phyloP scores from a whole-genome alignment of 2,329 filamentous ascomycete species.

The Periconia sp. region DNA sequence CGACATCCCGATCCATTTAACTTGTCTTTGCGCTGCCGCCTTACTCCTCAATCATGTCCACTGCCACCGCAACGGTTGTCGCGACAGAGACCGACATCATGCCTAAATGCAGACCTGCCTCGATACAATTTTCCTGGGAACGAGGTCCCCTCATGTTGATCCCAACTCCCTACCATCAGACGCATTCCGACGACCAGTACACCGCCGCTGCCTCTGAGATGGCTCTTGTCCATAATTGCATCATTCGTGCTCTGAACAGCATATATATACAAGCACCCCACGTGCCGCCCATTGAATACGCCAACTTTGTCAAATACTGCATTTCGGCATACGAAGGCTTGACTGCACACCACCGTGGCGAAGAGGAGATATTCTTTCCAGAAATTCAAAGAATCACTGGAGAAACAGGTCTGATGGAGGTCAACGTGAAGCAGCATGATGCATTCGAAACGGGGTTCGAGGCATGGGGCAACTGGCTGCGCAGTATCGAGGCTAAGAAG shows the following conservation, averaged over 20 bases:
- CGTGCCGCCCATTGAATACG: conserved; percentile 58
- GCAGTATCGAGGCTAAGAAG: conserved; percentile 34
- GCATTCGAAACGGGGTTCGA: conserved; percentile 60
- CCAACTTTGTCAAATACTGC: conserved; percentile 64
- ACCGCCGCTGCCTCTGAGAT: conserved; percentile 66
- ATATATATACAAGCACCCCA: conserved; percentile 65
- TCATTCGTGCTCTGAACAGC: conserved; percentile 68
- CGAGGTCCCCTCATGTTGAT: conserved; percentile 19
- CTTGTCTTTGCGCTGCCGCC: too few relatives aligned
- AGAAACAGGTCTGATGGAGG: conserved; percentile 59
- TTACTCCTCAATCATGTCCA: conserved; percentile 1
- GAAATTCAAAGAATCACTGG: conserved; percentile 60
- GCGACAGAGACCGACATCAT: not conserved
- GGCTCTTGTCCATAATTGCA: conserved; percentile 66
- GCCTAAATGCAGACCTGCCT: not conserved
- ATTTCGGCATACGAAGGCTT: conserved; percentile 66
- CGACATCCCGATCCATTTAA: too few relatives aligned
- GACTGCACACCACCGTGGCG: conserved; percentile 65
- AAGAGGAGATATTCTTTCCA: conserved; percentile 63
- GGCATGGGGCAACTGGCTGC: conserved; percentile 61
- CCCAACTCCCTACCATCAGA: conserved; percentile 12
- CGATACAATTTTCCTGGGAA: conserved; percentile 15
- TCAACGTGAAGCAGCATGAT: conserved; percentile 62
- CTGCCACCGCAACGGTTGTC: not conserved
- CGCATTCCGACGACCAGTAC: conserved; percentile 57